These are phyloP conservation scores for Brettanomyces bruxellensis DNA, from an alignment of 805 yeast species.

Conservation along the genomic window DNA sequence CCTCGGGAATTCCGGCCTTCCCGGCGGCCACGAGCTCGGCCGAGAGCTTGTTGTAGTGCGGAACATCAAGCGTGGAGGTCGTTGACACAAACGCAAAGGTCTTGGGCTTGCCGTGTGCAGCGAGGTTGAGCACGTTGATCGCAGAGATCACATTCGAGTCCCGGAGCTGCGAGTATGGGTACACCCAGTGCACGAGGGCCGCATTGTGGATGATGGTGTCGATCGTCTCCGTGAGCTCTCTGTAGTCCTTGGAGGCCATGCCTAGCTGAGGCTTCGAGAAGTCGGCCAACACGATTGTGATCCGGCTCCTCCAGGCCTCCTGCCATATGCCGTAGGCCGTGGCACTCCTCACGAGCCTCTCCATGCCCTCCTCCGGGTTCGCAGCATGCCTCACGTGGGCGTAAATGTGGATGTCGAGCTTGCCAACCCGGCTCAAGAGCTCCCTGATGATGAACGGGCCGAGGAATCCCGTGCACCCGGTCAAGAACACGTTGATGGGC, in stretches of 20 bases:
- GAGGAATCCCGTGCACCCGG: conserved; percentile 95
- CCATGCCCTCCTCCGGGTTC: conserved; percentile 56
- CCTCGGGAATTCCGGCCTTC: conserved; percentile 64
- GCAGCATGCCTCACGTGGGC: conserved; percentile 89
- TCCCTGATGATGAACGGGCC: conserved; percentile 86
- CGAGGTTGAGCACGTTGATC: conserved; percentile 69
- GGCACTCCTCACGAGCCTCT: conserved; percentile 69
- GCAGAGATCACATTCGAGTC: conserved; percentile 92
- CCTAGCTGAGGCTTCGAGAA: conserved; percentile 71
- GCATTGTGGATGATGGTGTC: conserved; percentile 93
- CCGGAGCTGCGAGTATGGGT: conserved; percentile 82
- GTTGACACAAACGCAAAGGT: conserved; percentile 88
- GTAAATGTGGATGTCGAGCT: conserved; percentile 46
- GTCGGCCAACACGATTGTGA: conserved; percentile 77
- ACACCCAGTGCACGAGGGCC: conserved; percentile 98
- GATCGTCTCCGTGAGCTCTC: conserved; percentile 41
- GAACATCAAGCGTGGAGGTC: conserved; percentile 85
- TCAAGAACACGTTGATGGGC: conserved; percentile 54
- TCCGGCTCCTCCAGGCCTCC: conserved; percentile 43
- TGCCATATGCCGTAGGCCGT: conserved; percentile 78
- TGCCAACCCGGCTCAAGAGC: conserved; percentile 43
- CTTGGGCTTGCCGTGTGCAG: conserved; percentile 76
- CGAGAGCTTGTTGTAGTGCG: conserved; percentile 67
- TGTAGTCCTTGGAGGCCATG: conserved; percentile 48
- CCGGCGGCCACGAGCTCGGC: conserved; percentile 69